Evolutionary conservation across 306 rosid genomes (phyloP), one percentile per base, ranked within the genome.

Genomic region (Canavalia ensiformis): DNA sequence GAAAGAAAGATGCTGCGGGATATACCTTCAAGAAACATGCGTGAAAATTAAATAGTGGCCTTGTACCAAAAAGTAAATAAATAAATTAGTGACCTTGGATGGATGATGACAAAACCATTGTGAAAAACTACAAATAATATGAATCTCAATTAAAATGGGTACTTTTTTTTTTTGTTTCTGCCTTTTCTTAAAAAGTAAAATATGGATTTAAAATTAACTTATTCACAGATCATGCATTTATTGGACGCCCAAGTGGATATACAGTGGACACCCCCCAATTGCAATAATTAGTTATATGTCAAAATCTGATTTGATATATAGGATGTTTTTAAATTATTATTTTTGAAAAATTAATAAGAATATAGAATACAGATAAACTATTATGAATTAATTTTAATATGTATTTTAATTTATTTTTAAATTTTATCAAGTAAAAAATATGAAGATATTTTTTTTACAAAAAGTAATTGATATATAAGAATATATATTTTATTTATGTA

Each of bases 251-350:
- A 59, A 82, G 56, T 82, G 85, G 77, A 75, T 54, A 66, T 66
- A 75, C 56, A 74, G 76, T 82, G 85, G 77, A 50, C 76, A 82
- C 68, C 50, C 57, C 57, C 62, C 62, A 69, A 31, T 76, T 64
- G 30, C 72, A 77, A 76, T 50, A 29, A 76, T 76, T 76, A 58
- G 56, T 67, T 82, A 37, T 49, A 58, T 47, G 78, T 82, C 85
- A 68, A 58, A 37, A 68, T 75, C 77, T 28, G 44, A 46, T 7
- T n/a, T 45, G 39, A 59, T 51, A 45, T 12, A 6, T 35, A 18
- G 0, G 25, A 65, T 65, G 41, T 28, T 8, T 69, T 66, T 30
- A 3, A 49, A 39, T 51, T 2, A 44, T 11, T 28, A 18, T 12
- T 5, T 30, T 44, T 9, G 5, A 2, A 44, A 31, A 33, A 1